Percentiles rank a stretch among this genome's conserved stretches.
phyloP scores from a whole-genome alignment of 2,329 filamentous ascomycete species.

The Orbilia javanica region DNA sequence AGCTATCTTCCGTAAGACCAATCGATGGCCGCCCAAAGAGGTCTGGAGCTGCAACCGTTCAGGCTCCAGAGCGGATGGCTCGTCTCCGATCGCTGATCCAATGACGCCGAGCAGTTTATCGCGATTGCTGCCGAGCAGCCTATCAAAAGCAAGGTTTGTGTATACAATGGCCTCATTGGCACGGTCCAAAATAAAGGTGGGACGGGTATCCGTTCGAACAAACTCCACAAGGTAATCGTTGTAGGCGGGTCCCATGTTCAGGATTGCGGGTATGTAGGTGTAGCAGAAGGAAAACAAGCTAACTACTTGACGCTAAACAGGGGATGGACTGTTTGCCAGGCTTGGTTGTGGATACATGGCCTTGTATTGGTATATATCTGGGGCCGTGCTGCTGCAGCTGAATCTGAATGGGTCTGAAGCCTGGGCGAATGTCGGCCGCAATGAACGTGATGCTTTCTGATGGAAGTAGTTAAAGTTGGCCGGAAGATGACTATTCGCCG shows the following conservation, averaged over 20 bases:
- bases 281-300: slow-evolving; percentile 5
- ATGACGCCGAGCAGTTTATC: slow-evolving; percentile 27
- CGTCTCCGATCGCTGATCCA: slow-evolving; percentile 15
- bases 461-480: neutral
- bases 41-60: slow-evolving; percentile 17
- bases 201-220: slow-evolving; percentile 45
- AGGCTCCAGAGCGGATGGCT: slow-evolving; percentile 2
- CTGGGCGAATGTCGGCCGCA: neutral
- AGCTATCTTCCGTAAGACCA: slow-evolving; percentile 37
- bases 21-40: slow-evolving; percentile 24
- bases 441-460: neutral
- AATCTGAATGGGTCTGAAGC: neutral
- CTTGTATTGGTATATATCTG: neutral
- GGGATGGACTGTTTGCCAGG: slow-evolving; percentile 8
- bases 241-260: slow-evolving; percentile 40
- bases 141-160: slow-evolving; percentile 36
- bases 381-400: neutral
- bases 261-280: neutral
- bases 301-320: slow-evolving; percentile 20
- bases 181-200: slow-evolving; percentile 48
- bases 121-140: slow-evolving; percentile 12
- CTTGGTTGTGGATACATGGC: slow-evolving; percentile 13
- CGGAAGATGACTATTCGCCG: neutral
- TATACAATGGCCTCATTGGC: slow-evolving; percentile 38
- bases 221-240: slow-evolving; percentile 52